Conservation (phyloP, 331 rosid species). For the Quercus phellos region DNA sequence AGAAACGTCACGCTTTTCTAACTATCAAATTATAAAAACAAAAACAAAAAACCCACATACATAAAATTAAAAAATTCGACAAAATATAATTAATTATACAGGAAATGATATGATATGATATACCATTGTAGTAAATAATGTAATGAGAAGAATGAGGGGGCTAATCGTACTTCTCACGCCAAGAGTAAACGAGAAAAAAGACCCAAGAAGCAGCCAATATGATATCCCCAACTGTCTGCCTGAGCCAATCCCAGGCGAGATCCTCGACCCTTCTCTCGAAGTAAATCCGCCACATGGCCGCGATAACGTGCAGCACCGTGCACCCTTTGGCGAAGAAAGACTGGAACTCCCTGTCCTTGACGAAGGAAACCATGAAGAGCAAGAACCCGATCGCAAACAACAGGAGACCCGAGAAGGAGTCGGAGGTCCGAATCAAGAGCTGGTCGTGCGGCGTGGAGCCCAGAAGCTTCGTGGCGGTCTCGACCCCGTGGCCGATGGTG, state of each 20-base stretch:
- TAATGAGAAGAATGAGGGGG: neutral
- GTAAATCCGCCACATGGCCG: constrained; percentile 82
- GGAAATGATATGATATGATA: too few relatives aligned
- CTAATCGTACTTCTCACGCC: constrained; percentile 93
- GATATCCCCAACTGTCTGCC: constrained; percentile 86
- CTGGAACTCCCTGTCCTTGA: constrained; percentile 74
- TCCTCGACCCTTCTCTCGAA: constrained; percentile 84
- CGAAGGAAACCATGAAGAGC: constrained; percentile 84
- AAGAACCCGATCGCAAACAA: constrained; percentile 77
- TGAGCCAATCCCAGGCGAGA: constrained; percentile 87
- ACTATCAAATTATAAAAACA: too few relatives aligned
- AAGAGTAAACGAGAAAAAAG: constrained; percentile 73
- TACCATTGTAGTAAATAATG: too few relatives aligned
- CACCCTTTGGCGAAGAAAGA: constrained; percentile 81
- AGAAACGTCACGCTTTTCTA: too few relatives aligned
- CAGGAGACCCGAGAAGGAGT: constrained; percentile 81
- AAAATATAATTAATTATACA: too few relatives aligned
- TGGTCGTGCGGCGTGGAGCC: constrained; percentile 95
- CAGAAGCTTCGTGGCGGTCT: constrained; percentile 61
- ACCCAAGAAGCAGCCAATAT: constrained; percentile 81
- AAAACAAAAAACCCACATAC: too few relatives aligned
- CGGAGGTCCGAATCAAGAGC: constrained; percentile 87
- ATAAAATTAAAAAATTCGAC: too few relatives aligned
- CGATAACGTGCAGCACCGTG: constrained; percentile 56
- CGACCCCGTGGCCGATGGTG: constrained; percentile 73